Base-by-base conservation (phyloP, 2,329 filamentous ascomycete genomes). In the Dryadomyces sulphureus region DNA sequence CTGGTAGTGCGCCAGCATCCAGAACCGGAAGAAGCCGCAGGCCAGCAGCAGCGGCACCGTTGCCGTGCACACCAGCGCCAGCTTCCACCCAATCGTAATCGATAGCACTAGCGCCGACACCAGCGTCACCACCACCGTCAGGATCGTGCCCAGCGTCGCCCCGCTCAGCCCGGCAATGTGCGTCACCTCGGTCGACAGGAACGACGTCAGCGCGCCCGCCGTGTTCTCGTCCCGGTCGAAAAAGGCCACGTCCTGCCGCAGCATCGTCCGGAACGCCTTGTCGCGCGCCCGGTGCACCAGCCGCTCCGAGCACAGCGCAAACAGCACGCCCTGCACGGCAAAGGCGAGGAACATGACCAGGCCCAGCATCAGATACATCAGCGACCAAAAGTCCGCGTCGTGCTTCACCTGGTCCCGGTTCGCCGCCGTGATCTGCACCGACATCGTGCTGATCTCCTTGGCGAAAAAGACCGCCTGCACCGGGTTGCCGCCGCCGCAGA, bases 191-290 rank as follows among this genome's bases (percentile, higher is more conserved):
- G 86, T 93, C 2, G 85, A 89, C 12, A 95, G 68, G 64, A 94
- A 92, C 0, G 84, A 86, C 0, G 88, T 94, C 55, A 98, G 67
- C 1, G 88, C 83, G 53, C 92, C 92, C 7, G 87, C 81, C 7
- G 84, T 88, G 60, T 96, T 94, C 60, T 92, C 83, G 52, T 93
- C 85, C 39, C 72, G 73, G 61, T 96, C 92, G 55, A 95, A 98
- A 62, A 89, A 96, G 24, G 79, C 69, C 48, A 96, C 89, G 52
- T 96, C 92, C 62, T 96, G 90, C 52, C 89, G 84, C 44, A 96
- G 76, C 67, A 96, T 87, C 21, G 81, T 73, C 27, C 89, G 75
- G 68, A 98, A 95, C 7, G 88, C 84, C 48, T 70, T 71, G 60
- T 92, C 79, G 54, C 92, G 78, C 1, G 90, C 86, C 19, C 87